Conservation (phyloP, 1,139 yeast species). For the Saccharomyces uvarum region DNA sequence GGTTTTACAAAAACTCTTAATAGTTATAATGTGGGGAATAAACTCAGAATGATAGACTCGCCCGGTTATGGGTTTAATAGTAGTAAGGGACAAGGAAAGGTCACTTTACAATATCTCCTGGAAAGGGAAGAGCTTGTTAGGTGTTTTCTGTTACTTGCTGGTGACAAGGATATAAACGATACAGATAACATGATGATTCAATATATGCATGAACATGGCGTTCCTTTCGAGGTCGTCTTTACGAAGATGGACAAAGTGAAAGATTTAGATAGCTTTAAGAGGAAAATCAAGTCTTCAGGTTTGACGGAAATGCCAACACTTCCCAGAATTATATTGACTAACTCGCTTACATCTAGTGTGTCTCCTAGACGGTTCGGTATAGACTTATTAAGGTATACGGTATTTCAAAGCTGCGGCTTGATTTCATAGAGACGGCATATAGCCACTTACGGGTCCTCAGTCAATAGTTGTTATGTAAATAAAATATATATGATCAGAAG, state of each 20-base stretch:
- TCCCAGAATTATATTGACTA: slow-evolving; percentile 37
- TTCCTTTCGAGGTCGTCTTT: slow-evolving; percentile 64
- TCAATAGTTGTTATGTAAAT: neutral
- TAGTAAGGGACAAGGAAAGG: slow-evolving; percentile 55
- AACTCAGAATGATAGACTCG: slow-evolving; percentile 62
- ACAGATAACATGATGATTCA: slow-evolving; percentile 50
- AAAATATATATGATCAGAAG: neutral
- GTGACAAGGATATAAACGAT: slow-evolving; percentile 47
- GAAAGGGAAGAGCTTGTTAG: slow-evolving; percentile 47
- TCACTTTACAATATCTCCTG: slow-evolving; percentile 54
- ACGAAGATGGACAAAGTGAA: slow-evolving; percentile 64
- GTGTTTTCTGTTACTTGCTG: slow-evolving; percentile 56
- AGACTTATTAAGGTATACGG: slow-evolving; percentile 33
- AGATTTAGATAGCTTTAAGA: slow-evolving; percentile 18
- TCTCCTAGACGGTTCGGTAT: slow-evolving; percentile 36
- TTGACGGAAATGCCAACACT: slow-evolving; percentile 26
- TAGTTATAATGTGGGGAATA: slow-evolving; percentile 58
- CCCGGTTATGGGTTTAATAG: slow-evolving; percentile 81
- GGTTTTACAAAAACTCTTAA: slow-evolving; percentile 76
- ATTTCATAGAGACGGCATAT: slow-evolving; percentile 13
- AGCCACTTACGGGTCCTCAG: neutral
- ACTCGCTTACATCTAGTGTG: slow-evolving; percentile 29
- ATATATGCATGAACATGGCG: slow-evolving; percentile 45
- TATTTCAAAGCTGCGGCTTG: slow-evolving; percentile 36
- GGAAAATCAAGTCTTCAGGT: slow-evolving; percentile 26